phyloP scores from a whole-genome alignment of 208 protist genomes.

The Crithidia thermophila region DNA sequence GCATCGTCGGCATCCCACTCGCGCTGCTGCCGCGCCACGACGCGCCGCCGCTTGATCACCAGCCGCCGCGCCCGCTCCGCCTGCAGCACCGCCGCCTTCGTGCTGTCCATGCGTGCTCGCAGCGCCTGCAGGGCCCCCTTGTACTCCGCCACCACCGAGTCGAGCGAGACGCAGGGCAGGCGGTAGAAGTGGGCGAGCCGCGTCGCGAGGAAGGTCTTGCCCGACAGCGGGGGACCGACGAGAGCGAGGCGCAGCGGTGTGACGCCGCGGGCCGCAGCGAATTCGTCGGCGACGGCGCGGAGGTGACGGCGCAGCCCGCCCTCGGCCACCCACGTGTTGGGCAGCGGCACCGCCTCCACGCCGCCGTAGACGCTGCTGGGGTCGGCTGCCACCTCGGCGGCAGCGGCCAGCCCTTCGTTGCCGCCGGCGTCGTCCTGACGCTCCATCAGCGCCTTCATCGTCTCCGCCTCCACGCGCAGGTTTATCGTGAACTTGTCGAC shows the following conservation, averaged over 20 bases:
- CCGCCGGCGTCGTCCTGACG: conserved; percentile 52
- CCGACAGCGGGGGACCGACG: conserved; percentile 88
- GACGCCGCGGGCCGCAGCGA: conserved; percentile 60
- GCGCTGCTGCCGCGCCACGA: conserved; percentile 37
- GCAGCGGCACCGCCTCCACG: conserved; percentile 5
- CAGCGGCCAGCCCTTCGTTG: neutral
- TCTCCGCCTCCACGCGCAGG: conserved; percentile 76
- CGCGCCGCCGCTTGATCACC: conserved; percentile 61
- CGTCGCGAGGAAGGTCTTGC: conserved; percentile 79
- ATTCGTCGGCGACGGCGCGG: conserved; percentile 78
- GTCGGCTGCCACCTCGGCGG: neutral
- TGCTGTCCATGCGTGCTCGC: conserved; percentile 31
- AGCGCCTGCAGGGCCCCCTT: conserved; percentile 43
- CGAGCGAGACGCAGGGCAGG: conserved; percentile 50
- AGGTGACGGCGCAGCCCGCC: conserved; percentile 78
- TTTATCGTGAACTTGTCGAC: conserved; percentile 90
- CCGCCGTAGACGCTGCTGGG: neutral
- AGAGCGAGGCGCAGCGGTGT: conserved; percentile 83
- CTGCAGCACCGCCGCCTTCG: conserved; percentile 30
- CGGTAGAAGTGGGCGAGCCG: conserved; percentile 77
- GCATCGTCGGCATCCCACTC: conserved; percentile 25
- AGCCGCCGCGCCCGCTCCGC: conserved; percentile 51
- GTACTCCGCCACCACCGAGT: conserved; percentile 58
- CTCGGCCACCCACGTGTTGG: conserved; percentile 73
- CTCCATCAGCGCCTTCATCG: conserved; percentile 73